phyloP scores from a whole-genome alignment of 2,329 filamentous ascomycete species.

The Diplocarpon rosae region DNA sequence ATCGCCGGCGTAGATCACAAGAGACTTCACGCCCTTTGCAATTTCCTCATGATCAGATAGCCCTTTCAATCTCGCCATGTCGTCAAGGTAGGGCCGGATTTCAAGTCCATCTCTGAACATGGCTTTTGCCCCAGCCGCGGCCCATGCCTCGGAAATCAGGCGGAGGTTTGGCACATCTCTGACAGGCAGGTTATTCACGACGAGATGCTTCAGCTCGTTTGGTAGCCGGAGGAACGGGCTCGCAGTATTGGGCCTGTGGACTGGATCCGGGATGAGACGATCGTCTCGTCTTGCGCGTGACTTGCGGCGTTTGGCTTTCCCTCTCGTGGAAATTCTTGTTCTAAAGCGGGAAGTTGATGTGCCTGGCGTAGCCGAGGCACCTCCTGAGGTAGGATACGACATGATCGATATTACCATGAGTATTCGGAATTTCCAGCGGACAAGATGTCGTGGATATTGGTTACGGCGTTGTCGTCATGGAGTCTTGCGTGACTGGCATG shows the following conservation, averaged over 20 bases:
- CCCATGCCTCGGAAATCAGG: constrained; percentile 7
- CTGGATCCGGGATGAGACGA: neutral
- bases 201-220: constrained; percentile 7
- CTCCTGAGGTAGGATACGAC: neutral
- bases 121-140: constrained; percentile 1
- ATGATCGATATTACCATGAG: neutral
- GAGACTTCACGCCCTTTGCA: neutral
- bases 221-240: constrained; percentile 1
- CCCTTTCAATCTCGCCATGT: constrained; percentile 2
- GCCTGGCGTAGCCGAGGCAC: neutral
- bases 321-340: neutral
- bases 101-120: constrained; percentile 5
- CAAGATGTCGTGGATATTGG: no score
- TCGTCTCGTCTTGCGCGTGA: neutral
- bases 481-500: no score
- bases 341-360: neutral
- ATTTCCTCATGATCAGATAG: constrained; percentile 1
- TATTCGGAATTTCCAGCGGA: no score
- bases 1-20: constrained; percentile 5
- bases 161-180: constrained; percentile 4
- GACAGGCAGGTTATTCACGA: constrained; percentile 1
- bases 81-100: constrained; percentile 1
- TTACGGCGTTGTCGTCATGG: no score
- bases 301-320: neutral
- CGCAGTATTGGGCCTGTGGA: neutral